Conservation (phyloP, 2,329 filamentous ascomycete species). For the Dactylonectria estremocensis region DNA sequence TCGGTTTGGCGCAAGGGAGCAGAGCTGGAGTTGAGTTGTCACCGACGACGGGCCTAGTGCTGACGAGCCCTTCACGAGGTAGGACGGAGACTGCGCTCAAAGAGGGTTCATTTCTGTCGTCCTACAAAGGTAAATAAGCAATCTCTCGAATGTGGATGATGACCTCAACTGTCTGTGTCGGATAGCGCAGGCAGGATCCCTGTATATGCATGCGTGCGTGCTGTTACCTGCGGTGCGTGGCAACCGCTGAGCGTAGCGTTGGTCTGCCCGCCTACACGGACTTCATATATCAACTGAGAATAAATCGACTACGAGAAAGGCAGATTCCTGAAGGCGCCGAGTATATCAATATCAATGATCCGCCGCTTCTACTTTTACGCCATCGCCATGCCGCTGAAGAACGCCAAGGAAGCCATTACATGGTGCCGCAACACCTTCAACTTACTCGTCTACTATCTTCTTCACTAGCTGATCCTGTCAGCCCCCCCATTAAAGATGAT, state of each 20-base stretch:
- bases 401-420: neutral
- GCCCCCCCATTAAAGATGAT: constrained; percentile 9
- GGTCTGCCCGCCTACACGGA: neutral
- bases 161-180: neutral
- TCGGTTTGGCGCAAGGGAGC: neutral
- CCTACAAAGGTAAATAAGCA: neutral
- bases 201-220: constrained; percentile 9
- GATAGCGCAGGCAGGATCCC: neutral
- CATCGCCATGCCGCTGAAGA: constrained; percentile 1
- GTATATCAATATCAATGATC: neutral
- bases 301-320: neutral
- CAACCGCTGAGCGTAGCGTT: neutral
- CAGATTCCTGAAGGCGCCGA: neutral
- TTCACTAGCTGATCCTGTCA: neutral
- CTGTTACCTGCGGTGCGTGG: constrained; percentile 7
- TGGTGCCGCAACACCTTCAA: constrained; percentile 22
- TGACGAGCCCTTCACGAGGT: constrained; percentile 9
- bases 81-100: neutral
- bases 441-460: constrained; percentile 10
- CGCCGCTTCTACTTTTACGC: neutral
- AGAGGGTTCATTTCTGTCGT: neutral
- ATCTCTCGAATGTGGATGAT: too few relatives aligned
- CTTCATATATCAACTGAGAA: too few relatives aligned
- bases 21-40: constrained; percentile 4
- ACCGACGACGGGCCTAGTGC: constrained; percentile 15